Base-by-base conservation (phyloP, 2,329 filamentous ascomycete genomes). In the Ophiostoma populinum region DNA sequence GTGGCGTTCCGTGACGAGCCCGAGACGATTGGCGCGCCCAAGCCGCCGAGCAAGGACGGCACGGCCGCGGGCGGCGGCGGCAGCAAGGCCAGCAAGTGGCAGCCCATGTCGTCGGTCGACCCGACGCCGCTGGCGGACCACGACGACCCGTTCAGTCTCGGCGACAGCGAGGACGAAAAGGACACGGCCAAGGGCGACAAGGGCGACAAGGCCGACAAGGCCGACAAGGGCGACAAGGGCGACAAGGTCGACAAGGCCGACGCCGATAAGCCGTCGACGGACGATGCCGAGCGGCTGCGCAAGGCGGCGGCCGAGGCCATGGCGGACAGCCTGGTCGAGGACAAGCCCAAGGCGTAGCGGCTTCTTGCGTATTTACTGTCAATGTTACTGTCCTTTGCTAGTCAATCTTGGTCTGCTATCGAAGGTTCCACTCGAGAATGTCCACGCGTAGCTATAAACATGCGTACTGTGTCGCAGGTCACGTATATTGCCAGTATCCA, bases 111-210 rank as follows among this genome's bases (percentile, higher is more conserved):
- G 10, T 68, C 77, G 0, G 74, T 94, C 11, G 81, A 92, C 43
- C 83, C 86, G 1, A 77, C 71, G 43, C 86, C 87, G 11, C 79
- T 93, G 42, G 67, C 70, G 13, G 85, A 95, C 46, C 87, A 93
- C 47, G 87, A 93, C 47, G 90, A 98, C 50, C 90, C 90, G 0
- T 98, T 98, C 58, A 94, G 85, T 49, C 67, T 98, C 11, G 90
- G 90, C 5, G 87, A 95, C 47, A 92, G 83, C 49, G 87, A 95
- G 46, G 86, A 93, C 45, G 90, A 98, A 55, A 79, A 79, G 46
- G 81, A 86, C 35, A 56, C 62, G 12, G 32, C 30, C 20, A 19
- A 25, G 13, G 20, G 29, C 6, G n/a, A 26, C 9, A 38, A 39
- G 24, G 30, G n/a, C n/a, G 24, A 11, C 35, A 56, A 63, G 11